Evolutionary conservation across 306 rosid genomes (phyloP).

Genomic region (Hippophae gyantsensis): DNA sequence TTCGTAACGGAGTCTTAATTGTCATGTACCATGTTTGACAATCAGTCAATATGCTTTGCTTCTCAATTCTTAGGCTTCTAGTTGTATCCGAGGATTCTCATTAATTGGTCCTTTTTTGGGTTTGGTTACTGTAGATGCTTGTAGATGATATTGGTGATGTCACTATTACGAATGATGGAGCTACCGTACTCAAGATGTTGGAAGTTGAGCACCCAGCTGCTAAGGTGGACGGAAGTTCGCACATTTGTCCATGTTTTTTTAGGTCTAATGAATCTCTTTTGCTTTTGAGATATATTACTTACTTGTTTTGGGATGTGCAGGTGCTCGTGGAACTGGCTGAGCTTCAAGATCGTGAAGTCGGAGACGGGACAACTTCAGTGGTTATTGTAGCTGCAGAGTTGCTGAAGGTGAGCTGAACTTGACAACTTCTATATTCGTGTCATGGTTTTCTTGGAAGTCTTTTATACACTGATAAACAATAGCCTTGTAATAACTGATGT

Average conservation of each 20-base stretch:
- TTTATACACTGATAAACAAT: constrained; percentile 6
- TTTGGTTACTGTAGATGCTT: constrained; percentile 56
- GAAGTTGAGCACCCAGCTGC: constrained; percentile 99
- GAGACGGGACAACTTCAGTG: constrained; percentile 96
- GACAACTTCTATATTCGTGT: background rate
- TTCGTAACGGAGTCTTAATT: too few species aligned
- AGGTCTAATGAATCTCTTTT: background rate
- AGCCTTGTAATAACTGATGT: constrained; percentile 2
- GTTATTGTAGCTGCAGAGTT: constrained; percentile 93
- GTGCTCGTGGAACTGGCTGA: constrained; percentile 93
- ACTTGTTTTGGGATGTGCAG: constrained; percentile 23
- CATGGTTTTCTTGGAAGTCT: background rate
- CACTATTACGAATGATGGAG: constrained; percentile 92
- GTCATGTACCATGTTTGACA: background rate
- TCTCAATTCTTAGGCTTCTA: background rate
- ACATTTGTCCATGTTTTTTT: background rate
- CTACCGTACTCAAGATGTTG: constrained; percentile 91
- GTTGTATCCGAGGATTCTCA: background rate
- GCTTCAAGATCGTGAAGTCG: constrained; percentile 93
- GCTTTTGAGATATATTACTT: background rate
- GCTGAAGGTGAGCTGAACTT: constrained; percentile 45
- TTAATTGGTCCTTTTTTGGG: background rate
- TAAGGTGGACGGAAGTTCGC: constrained; percentile 38
- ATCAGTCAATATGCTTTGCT: background rate
- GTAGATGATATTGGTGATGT: constrained; percentile 94